Evolutionary conservation across 73 alveolate genomes (phyloP).

Genomic region (Paramecium biaurelia): DNA sequence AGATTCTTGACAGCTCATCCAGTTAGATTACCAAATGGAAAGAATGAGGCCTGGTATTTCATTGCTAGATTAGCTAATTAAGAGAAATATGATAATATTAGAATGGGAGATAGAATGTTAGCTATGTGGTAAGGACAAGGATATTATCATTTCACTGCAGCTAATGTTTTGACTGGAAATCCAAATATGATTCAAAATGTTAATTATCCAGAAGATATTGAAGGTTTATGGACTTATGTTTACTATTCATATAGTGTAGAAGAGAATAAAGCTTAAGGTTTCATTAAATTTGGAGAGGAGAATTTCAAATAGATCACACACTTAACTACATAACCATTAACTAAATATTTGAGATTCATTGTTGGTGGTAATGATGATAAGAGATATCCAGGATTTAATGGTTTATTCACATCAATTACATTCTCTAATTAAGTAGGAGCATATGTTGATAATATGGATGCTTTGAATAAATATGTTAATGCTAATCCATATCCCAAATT

Average conservation of each 20-base stretch:
- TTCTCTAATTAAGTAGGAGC: not conserved
- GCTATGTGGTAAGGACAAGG: constrained; percentile 57
- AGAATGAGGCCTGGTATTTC: constrained; percentile 37
- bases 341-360: constrained; percentile 25
- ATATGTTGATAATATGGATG: not conserved
- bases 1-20: constrained; percentile 26
- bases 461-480: not conserved
- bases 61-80: not conserved
- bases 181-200: constrained; percentile 24
- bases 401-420: constrained; percentile 20
- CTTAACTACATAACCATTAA: not conserved
- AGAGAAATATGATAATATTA: not conserved
- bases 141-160: constrained; percentile 46
- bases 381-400: constrained; percentile 45
- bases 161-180: not conserved
- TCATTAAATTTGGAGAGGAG: constrained; percentile 5
- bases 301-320: not conserved
- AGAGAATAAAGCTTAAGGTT: constrained; percentile 12
- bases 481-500: not conserved
- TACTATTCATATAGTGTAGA: constrained; percentile 6
- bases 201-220: constrained; percentile 50
- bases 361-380: constrained; percentile 39
- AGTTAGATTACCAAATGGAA: not conserved
- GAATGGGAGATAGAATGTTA: constrained; percentile 49
- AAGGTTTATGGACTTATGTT: constrained; percentile 49